Evolutionary conservation across 1,284 basidiomycete genomes (phyloP).

Genomic region (Gomphus sp.): DNA sequence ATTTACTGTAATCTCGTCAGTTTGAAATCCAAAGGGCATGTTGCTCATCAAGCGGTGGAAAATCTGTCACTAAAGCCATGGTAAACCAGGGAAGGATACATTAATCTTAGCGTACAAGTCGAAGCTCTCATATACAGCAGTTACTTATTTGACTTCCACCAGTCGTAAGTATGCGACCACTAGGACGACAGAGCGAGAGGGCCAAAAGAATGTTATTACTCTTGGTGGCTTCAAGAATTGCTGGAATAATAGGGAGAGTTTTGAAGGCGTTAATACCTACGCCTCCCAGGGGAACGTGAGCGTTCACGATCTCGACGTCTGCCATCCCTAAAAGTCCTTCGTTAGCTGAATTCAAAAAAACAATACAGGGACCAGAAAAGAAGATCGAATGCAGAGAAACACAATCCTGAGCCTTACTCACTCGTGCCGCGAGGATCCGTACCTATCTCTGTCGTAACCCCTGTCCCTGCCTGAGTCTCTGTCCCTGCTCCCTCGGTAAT

Average conservation of each 20-base stretch:
- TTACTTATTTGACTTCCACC: neutral
- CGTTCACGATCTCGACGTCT: constrained; percentile 60
- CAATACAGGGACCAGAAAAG: too few species aligned
- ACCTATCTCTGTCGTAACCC: constrained; percentile 50
- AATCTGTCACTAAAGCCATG: neutral
- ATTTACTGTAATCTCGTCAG: neutral
- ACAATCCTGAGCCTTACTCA: constrained; percentile 30
- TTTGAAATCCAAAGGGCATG: neutral
- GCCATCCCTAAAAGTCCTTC: constrained; percentile 37
- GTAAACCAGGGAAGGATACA: neutral
- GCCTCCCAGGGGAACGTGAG: constrained; percentile 66
- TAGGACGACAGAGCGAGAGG: neutral
- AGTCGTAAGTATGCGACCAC: neutral
- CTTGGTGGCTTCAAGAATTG: neutral
- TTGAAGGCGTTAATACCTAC: constrained; percentile 45
- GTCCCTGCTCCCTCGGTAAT: constrained; percentile 15
- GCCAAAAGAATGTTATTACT: neutral
- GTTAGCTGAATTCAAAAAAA: neutral
- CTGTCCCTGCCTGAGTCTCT: constrained; percentile 30
- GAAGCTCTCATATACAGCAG: neutral
- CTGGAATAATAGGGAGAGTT: neutral
- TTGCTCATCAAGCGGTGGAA: neutral
- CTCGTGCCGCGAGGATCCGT: constrained; percentile 66
- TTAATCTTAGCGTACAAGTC: neutral
- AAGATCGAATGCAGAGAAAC: constrained; percentile 13